phyloP scores from a whole-genome alignment of 106 monocot genomes.

The Apostasia shenzhenica region DNA sequence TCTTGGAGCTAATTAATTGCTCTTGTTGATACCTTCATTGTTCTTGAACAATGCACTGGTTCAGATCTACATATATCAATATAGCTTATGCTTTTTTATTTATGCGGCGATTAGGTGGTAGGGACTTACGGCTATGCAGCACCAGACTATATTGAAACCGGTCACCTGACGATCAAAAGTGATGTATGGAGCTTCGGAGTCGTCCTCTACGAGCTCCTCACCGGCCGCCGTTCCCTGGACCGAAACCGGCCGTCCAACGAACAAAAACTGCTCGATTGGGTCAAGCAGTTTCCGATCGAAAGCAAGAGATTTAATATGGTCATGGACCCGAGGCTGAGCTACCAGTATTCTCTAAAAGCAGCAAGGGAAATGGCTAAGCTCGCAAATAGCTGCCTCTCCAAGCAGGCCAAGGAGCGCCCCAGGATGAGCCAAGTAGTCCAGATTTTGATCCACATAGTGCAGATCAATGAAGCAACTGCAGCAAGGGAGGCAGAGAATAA shows the following conservation, averaged over 20 bases:
- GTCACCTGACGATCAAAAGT: conserved; percentile 34
- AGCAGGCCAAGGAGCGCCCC: conserved; percentile 25
- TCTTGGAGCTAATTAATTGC: too few relatives aligned
- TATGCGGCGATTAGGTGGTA: conserved; percentile 16
- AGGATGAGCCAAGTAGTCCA: conserved; percentile 27
- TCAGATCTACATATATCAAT: too few relatives aligned
- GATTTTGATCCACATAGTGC: conserved; percentile 6
- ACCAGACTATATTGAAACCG: conserved; percentile 37
- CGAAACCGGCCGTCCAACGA: conserved; percentile 19
- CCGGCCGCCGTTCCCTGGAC: conserved; percentile 28
- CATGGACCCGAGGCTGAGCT: conserved; percentile 29
- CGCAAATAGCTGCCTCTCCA: conserved; percentile 23
- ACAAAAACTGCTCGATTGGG: conserved; percentile 38
- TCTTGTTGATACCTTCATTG: too few relatives aligned
- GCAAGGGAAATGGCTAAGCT: conserved; percentile 32
- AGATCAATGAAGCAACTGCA: neutral
- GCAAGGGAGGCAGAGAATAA: too few relatives aligned
- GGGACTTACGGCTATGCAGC: conserved; percentile 41
- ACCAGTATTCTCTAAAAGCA: conserved; percentile 14
- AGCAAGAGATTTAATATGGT: conserved; percentile 28
- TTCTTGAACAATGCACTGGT: too few relatives aligned
- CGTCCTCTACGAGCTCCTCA: conserved; percentile 36
- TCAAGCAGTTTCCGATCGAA: conserved; percentile 26
- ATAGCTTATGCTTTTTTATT: neutral
- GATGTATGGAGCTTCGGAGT: conserved; percentile 43